phyloP scores from a whole-genome alignment of 202 grass and related monocot species.

The Thinopyrum obtusiflorum region DNA sequence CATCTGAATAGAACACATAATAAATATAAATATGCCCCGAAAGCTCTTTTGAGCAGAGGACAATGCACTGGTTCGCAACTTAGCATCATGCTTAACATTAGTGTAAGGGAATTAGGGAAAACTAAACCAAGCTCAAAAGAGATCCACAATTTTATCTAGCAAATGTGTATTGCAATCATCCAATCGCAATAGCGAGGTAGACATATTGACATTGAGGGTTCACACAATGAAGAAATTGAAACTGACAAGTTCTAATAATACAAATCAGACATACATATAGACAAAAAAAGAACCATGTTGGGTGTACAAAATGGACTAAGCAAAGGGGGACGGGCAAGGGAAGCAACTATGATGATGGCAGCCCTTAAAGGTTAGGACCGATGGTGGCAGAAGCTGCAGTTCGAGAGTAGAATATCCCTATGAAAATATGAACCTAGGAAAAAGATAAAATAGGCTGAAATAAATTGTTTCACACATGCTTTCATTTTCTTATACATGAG shows the following conservation, averaged over 20 bases:
- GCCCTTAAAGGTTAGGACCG: background rate
- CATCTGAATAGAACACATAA: background rate
- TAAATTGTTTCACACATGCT: too few relatives aligned
- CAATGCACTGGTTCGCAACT: background rate
- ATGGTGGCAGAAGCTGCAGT: background rate
- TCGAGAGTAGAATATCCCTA: too few relatives aligned
- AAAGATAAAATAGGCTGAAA: too few relatives aligned
- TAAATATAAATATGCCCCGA: background rate
- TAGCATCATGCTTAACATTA: background rate
- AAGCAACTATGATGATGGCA: background rate
- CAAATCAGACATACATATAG: background rate
- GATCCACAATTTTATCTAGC: background rate
- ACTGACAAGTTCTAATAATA: background rate
- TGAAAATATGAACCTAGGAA: too few relatives aligned
- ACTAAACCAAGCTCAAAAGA: background rate
- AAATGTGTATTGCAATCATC: background rate
- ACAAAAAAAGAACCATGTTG: background rate
- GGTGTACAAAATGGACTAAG: background rate
- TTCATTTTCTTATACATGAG: too few relatives aligned
- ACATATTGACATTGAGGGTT: background rate
- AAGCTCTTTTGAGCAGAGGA: background rate
- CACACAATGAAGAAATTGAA: background rate
- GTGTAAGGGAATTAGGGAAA: background rate
- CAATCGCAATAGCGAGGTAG: too few relatives aligned
- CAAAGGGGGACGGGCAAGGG: background rate